These are phyloP conservation scores for Penicillium sp. DNA, from an alignment of 2,329 filamentous ascomycete species.

Conservation along the genomic window DNA sequence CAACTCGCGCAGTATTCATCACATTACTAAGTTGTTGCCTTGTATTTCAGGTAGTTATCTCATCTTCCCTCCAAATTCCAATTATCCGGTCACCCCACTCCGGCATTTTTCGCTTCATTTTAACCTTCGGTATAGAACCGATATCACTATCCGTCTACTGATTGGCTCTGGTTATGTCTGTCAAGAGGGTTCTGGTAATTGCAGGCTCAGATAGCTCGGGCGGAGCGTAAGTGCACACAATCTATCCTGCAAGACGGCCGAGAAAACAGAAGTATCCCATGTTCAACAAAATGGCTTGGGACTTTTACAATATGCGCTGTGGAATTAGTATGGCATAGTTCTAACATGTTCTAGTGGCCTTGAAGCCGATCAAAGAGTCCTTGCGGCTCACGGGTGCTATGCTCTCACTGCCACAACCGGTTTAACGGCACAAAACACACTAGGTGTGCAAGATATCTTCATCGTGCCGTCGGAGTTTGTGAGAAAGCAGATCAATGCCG, in stretches of 20 bases:
- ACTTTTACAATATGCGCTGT: background rate
- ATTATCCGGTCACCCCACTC: slow-evolving; percentile 10
- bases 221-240: slow-evolving; percentile 65
- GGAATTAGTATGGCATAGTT: background rate
- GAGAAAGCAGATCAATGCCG: slow-evolving; percentile 77
- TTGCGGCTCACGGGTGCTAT: slow-evolving; percentile 88
- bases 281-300: background rate
- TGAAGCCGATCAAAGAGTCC: slow-evolving; percentile 93
- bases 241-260: background rate
- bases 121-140: background rate
- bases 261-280: background rate
- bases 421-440: slow-evolving; percentile 92
- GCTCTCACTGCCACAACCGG: slow-evolving; percentile 95
- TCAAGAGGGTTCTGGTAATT: slow-evolving; percentile 67
- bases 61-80: background rate
- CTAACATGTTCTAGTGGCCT: slow-evolving; percentile 63
- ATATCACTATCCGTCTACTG: background rate
- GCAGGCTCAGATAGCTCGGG: slow-evolving; percentile 89
- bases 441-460: slow-evolving; percentile 77
- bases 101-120: slow-evolving; percentile 10
- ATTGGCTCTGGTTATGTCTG: slow-evolving; percentile 31
- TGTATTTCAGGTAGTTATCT: too few relatives aligned
- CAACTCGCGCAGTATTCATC: too few relatives aligned
- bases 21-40: too few relatives aligned
- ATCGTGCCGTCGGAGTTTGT: slow-evolving; percentile 74